These are phyloP conservation scores for Apiotrichum sp. DNA, from an alignment of 1,284 basidiomycete genomes.

Conservation along the genomic window DNA sequence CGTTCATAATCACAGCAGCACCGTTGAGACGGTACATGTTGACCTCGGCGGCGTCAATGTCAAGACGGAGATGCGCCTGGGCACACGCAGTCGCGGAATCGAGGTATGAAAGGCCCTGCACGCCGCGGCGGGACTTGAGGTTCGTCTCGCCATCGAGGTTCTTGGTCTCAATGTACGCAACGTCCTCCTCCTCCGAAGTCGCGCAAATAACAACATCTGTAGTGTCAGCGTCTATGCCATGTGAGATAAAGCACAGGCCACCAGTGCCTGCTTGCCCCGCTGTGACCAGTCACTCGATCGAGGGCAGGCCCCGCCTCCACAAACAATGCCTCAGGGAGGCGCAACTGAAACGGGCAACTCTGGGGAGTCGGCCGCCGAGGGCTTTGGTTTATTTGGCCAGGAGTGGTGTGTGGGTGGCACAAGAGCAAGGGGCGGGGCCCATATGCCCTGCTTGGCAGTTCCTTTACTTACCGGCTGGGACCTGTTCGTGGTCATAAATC, in stretches of 20 bases:
- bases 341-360: too few relatives aligned
- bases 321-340: too few relatives aligned
- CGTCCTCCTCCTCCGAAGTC: conserved; percentile 97
- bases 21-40: conserved; percentile 94
- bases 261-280: too few relatives aligned
- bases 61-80: conserved; percentile 58
- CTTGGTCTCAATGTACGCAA: conserved; percentile 95
- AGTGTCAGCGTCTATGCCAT: background rate
- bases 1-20: conserved; percentile 56
- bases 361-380: background rate
- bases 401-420: background rate
- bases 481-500: conserved; percentile 75
- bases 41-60: conserved; percentile 80
- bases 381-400: background rate
- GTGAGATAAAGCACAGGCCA: too few relatives aligned
- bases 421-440: background rate
- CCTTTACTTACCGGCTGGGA: conserved; percentile 62
- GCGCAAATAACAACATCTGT: conserved; percentile 84
- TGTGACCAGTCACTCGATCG: too few relatives aligned
- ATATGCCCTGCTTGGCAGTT: background rate
- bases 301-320: too few relatives aligned
- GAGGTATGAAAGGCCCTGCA: conserved; percentile 66
- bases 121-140: conserved; percentile 83
- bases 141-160: conserved; percentile 97
- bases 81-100: conserved; percentile 53